These are phyloP conservation scores for Erythrobasidium yunnanense DNA, from an alignment of 768 basidiomycete genomes.

Conservation along the genomic window DNA sequence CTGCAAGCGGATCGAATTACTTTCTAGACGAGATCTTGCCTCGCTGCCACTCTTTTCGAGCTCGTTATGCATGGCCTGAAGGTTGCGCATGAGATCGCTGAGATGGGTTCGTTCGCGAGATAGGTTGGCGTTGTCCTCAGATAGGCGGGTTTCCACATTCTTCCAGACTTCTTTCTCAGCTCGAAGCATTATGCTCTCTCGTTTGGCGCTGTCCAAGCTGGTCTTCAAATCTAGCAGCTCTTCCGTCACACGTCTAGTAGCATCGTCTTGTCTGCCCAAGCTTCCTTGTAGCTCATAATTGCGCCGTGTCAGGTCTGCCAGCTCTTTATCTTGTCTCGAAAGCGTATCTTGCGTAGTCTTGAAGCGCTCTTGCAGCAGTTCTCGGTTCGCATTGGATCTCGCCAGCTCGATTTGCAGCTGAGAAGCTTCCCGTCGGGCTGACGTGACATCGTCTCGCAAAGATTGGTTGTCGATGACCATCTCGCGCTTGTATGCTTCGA, in stretches of 20 bases:
- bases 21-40: conserved; percentile 68
- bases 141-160: conserved; percentile 67
- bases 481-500: conserved; percentile 67
- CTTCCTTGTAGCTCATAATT: conserved; percentile 64
- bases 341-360: conserved; percentile 54
- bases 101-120: conserved; percentile 71
- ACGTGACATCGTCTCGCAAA: conserved; percentile 58
- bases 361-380: conserved; percentile 51
- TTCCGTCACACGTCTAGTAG: conserved; percentile 52
- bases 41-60: conserved; percentile 72
- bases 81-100: conserved; percentile 74
- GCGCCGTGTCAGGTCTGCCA: conserved; percentile 57
- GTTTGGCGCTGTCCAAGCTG: conserved; percentile 48
- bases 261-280: conserved; percentile 62
- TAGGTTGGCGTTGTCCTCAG: conserved; percentile 72
- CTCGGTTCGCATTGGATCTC: conserved; percentile 70
- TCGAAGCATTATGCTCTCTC: conserved; percentile 73
- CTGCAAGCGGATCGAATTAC: conserved; percentile 65
- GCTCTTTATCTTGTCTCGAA: conserved; percentile 53
- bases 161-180: conserved; percentile 93
- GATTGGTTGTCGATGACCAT: conserved; percentile 65
- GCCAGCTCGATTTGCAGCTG: conserved; percentile 59
- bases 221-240: conserved; percentile 33
- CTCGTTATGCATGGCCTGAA: conserved; percentile 82
- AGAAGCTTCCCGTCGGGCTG: conserved; percentile 58